phyloP scores from a whole-genome alignment of 1,139 yeast species.

The Nakaseomyces glabratus region DNA sequence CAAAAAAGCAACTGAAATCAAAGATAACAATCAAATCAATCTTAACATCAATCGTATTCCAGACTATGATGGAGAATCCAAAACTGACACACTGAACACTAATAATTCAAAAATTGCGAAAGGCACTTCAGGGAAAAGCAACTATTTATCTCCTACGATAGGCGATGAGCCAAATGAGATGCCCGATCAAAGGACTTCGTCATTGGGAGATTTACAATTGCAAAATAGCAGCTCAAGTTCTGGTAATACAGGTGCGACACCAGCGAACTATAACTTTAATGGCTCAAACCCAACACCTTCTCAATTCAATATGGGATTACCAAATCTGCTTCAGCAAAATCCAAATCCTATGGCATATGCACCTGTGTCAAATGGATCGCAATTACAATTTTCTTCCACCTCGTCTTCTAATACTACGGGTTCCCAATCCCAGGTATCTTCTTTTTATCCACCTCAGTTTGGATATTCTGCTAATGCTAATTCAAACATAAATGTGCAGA shows the following conservation, averaged over 20 bases:
- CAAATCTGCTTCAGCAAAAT: slow-evolving; percentile 1
- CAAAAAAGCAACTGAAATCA: slow-evolving; percentile 6
- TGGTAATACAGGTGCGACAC: too few species aligned
- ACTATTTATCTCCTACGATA: not conserved
- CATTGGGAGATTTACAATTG: slow-evolving; percentile 2
- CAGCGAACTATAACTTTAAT: not conserved
- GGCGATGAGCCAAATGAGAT: not conserved
- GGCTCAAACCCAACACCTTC: not conserved
- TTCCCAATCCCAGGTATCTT: slow-evolving; percentile 3
- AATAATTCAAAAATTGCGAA: too few species aligned
- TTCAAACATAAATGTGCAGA: too few species aligned
- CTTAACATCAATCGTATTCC: not conserved
- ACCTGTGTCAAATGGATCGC: slow-evolving; percentile 1
- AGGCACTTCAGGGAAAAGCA: too few species aligned
- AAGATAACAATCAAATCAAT: slow-evolving; percentile 1
- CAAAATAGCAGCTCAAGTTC: slow-evolving; percentile 1
- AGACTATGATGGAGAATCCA: not conserved
- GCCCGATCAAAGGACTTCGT: not conserved
- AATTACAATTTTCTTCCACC: slow-evolving; percentile 2
- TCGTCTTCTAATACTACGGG: slow-evolving; percentile 5
- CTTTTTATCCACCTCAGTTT: slow-evolving; percentile 5
- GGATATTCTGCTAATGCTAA: too few species aligned
- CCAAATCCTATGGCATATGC: not conserved
- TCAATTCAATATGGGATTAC: not conserved
- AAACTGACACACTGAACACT: too few species aligned